Evolutionary conservation across 2,329 filamentous ascomycete species (phyloP).

Genomic region (Fusarium dimerum): DNA sequence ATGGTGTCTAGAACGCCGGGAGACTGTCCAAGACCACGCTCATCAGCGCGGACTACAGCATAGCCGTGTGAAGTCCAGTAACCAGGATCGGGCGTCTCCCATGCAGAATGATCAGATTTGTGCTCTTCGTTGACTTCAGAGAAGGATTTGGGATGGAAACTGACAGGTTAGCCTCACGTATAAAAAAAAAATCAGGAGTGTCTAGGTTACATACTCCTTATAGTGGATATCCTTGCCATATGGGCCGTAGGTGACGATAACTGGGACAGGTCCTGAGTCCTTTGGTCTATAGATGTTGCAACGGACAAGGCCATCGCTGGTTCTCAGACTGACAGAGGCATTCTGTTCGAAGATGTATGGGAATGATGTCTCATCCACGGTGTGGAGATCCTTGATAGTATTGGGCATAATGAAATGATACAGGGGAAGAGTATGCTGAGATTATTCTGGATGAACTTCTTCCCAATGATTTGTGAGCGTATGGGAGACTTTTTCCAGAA

Average conservation of each 20-base stretch:
- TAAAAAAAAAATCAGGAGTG: not conserved
- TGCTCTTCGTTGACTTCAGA: conserved; percentile 55
- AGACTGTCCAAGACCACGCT: conserved; percentile 49
- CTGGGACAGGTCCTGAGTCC: conserved; percentile 44
- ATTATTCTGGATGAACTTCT: not conserved
- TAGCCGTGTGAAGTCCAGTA: conserved; percentile 59
- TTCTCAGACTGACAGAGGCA: conserved; percentile 34
- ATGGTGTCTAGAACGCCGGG: conserved; percentile 50
- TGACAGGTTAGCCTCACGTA: conserved; percentile 8
- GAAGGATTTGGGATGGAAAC: conserved; percentile 43
- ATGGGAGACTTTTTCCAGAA: too few relatives aligned
- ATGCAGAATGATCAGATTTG: conserved; percentile 54
- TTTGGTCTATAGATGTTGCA: conserved; percentile 43
- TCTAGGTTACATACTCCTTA: conserved; percentile 38
- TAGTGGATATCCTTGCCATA: conserved; percentile 75
- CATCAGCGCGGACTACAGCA: conserved; percentile 55
- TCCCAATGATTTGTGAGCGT: not conserved
- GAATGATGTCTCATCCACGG: conserved; percentile 31
- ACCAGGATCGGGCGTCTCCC: conserved; percentile 59
- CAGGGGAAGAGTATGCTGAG: not conserved
- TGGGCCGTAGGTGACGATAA: conserved; percentile 70
- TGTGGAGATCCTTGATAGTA: conserved; percentile 30
- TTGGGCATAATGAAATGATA: conserved; percentile 29
- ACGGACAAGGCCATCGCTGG: conserved; percentile 33
- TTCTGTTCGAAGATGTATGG: conserved; percentile 46